phyloP scores from a whole-genome alignment of 495 filamentous ascomycete species.

The Neurospora terricola region DNA sequence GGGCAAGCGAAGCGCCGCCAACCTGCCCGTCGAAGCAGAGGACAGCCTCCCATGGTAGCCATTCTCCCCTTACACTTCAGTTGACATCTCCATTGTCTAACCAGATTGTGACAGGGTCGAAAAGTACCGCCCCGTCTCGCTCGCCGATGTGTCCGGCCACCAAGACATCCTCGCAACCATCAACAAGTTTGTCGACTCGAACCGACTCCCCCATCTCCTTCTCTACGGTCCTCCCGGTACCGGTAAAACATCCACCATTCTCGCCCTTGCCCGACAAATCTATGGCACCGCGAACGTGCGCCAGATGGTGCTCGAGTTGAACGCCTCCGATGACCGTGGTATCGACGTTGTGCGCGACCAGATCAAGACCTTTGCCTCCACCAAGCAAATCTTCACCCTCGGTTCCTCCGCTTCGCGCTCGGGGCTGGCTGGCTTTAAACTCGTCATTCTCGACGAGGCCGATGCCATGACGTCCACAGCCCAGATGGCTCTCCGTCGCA shows the following conservation, averaged over 20 bases:
- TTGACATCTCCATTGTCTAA: neutral
- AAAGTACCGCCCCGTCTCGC: conserved; percentile 84
- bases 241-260: conserved; percentile 94
- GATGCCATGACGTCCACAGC: conserved; percentile 96
- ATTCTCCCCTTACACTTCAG: neutral
- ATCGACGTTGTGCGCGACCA: conserved; percentile 98
- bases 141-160: conserved; percentile 93
- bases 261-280: conserved; percentile 80
- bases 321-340: conserved; percentile 92
- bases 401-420: conserved; percentile 27
- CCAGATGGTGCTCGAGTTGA: conserved; percentile 96
- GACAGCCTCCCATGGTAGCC: conserved; percentile 87
- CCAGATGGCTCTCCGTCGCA: conserved; percentile 91
- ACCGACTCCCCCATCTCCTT: conserved; percentile 90
- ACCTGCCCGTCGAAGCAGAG: conserved; percentile 86
- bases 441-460: conserved; percentile 96
- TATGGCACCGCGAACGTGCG: conserved; percentile 88
- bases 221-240: conserved; percentile 97
- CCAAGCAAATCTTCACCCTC: conserved; percentile 47
- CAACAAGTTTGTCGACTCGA: conserved; percentile 89
- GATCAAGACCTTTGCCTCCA: conserved; percentile 96
- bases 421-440: conserved; percentile 68
- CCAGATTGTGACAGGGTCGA: conserved; percentile 62
- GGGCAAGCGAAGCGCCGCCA: conserved; percentile 82
- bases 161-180: conserved; percentile 95